phyloP scores from a whole-genome alignment of 2,329 filamentous ascomycete species.

The Nannizzia gypsea region DNA sequence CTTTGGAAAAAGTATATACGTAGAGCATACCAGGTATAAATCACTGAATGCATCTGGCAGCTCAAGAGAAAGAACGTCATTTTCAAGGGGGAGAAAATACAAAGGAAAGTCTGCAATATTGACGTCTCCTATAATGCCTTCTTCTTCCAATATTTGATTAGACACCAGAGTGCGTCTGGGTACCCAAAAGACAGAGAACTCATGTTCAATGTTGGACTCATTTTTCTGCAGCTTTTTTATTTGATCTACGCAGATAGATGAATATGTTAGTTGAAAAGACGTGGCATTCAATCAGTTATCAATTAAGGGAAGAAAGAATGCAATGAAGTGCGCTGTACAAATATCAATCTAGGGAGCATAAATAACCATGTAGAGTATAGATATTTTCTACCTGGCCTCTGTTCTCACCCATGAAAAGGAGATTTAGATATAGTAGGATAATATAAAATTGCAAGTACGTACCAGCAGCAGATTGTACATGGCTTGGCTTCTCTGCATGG shows the following conservation, averaged over 20 bases:
- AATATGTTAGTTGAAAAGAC: constrained; percentile 48
- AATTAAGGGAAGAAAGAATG: not conserved
- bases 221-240: constrained; percentile 81
- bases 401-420: constrained; percentile 5
- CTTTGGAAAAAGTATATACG: not conserved
- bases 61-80: constrained; percentile 83
- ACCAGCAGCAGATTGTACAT: constrained; percentile 83
- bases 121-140: constrained; percentile 83
- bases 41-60: constrained; percentile 77
- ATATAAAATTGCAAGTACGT: constrained; percentile 30
- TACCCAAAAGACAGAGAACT: constrained; percentile 95
- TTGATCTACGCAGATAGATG: constrained; percentile 52
- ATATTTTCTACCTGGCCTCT: constrained; percentile 44
- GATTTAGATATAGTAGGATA: constrained; percentile 12
- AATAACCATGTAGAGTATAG: constrained; percentile 46
- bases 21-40: constrained; percentile 56
- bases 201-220: constrained; percentile 70
- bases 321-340: not conserved
- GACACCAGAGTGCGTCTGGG: constrained; percentile 84
- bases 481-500: constrained; percentile 73
- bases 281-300: constrained; percentile 32
- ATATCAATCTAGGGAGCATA: constrained; percentile 42
- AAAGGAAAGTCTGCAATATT: constrained; percentile 78
- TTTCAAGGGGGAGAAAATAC: constrained; percentile 82
- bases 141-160: constrained; percentile 82